Evolutionary conservation across 2,329 filamentous ascomycete species (phyloP).

Genomic region (Fonsecaea monophora): DNA sequence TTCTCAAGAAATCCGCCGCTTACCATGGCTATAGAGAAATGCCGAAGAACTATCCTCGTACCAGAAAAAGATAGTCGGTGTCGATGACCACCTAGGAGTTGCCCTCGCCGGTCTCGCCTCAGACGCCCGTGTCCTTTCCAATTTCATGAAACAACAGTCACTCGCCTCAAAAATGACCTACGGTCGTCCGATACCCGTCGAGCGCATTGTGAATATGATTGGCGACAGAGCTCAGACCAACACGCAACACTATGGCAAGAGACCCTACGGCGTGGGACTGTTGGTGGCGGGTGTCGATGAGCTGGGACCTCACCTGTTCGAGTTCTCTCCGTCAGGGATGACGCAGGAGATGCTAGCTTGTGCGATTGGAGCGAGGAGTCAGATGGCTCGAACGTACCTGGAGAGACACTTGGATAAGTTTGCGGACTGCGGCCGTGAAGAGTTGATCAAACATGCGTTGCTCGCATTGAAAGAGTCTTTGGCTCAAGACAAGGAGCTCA

Average conservation of each 20-base stretch:
- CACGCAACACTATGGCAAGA: constrained; percentile 95
- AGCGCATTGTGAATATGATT: constrained; percentile 88
- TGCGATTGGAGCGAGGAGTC: constrained; percentile 91
- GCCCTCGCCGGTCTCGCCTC: constrained; percentile 96
- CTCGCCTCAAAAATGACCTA: constrained; percentile 95
- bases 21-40: constrained; percentile 71
- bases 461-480: constrained; percentile 92
- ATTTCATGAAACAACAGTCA: constrained; percentile 99
- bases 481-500: constrained; percentile 96
- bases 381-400: constrained; percentile 97
- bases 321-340: constrained; percentile 96
- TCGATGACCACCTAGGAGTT: constrained; percentile 94
- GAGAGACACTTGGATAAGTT: constrained; percentile 91
- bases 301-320: constrained; percentile 91
- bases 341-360: constrained; percentile 97
- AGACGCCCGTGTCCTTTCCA: constrained; percentile 97
- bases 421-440: constrained; percentile 75
- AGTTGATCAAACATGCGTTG: constrained; percentile 88
- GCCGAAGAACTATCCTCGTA: constrained; percentile 99
- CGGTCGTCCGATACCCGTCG: constrained; percentile 88
- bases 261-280: constrained; percentile 93
- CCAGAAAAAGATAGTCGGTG: constrained; percentile 98
- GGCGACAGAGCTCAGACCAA: constrained; percentile 96
- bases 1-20: constrained; percentile 26
- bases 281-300: constrained; percentile 94